Conservation (phyloP, 2,329 filamentous ascomycete species). For the Leptographium lundbergii region DNA sequence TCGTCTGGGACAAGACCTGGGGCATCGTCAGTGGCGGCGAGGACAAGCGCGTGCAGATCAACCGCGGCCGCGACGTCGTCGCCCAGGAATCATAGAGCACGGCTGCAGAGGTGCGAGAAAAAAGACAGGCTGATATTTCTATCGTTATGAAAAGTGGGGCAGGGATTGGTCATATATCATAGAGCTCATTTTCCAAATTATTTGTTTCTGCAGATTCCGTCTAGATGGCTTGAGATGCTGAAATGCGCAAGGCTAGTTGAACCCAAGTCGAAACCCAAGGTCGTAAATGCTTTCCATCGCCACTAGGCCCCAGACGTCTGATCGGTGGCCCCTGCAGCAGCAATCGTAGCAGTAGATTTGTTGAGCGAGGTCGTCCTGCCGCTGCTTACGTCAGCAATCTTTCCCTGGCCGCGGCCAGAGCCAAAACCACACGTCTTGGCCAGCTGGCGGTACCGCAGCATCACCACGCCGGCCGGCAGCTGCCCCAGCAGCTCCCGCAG, state of each 20-base stretch:
- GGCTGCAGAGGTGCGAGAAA: not conserved
- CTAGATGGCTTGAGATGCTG: not conserved
- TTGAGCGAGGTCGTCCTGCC: too few relatives aligned
- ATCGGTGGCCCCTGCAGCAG: too few relatives aligned
- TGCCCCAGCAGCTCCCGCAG: conserved; percentile 30
- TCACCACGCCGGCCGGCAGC: conserved; percentile 15
- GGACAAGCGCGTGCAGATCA: conserved; percentile 91
- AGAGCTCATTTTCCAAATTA: not conserved
- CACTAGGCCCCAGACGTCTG: too few relatives aligned
- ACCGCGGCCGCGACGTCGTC: conserved; percentile 49
- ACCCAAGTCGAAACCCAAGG: too few relatives aligned
- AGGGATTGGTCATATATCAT: not conserved
- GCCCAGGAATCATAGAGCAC: conserved; percentile 8
- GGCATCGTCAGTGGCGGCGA: conserved; percentile 88
- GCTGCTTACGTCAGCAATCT: not conserved
- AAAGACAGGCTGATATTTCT: not conserved
- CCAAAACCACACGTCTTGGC: conserved; percentile 11
- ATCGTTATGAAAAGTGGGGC: not conserved
- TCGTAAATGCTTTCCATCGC: too few relatives aligned
- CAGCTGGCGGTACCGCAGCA: conserved; percentile 17
- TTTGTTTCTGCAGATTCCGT: not conserved
- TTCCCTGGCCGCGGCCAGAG: not conserved
- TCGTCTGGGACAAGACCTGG: conserved; percentile 73
- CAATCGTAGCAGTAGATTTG: too few relatives aligned
- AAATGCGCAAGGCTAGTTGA: too few relatives aligned